phyloP scores from a whole-genome alignment of 1,139 yeast species.

The Debaryomycetaceae sp. region DNA sequence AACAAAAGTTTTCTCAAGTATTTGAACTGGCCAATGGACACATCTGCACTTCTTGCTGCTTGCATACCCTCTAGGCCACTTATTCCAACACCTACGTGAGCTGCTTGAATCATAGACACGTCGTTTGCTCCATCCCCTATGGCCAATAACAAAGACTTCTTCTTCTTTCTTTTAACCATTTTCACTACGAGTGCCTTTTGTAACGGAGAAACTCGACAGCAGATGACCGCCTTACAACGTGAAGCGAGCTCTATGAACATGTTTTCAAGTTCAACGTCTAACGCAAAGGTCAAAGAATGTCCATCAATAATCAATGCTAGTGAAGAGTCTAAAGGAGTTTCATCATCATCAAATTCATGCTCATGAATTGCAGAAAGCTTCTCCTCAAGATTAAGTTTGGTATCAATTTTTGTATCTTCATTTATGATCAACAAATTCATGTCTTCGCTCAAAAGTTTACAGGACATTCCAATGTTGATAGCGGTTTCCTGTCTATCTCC shows the following conservation, averaged over 20 bases:
- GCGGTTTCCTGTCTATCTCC: constrained; percentile 99
- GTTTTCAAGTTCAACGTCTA: constrained; percentile 78
- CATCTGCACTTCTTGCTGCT: constrained; percentile 97
- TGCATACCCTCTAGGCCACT: constrained; percentile 99
- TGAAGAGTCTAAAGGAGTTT: constrained; percentile 54
- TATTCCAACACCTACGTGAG: constrained; percentile 96
- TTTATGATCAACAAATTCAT: constrained; percentile 90
- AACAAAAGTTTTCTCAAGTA: constrained; percentile 75
- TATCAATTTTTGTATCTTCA: constrained; percentile 76
- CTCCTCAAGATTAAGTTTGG: constrained; percentile 65
- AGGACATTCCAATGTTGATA: constrained; percentile 96
- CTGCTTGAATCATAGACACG: constrained; percentile 98
- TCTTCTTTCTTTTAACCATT: constrained; percentile 60
- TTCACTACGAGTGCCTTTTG: constrained; percentile 96
- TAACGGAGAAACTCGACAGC: constrained; percentile 96
- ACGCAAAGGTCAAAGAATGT: constrained; percentile 77
- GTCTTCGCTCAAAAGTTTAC: constrained; percentile 89
- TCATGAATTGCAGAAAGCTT: constrained; percentile 73
- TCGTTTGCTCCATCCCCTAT: constrained; percentile 99
- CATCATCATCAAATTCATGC: constrained; percentile 65
- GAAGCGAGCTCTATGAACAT: constrained; percentile 76
- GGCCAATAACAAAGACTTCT: constrained; percentile 74
- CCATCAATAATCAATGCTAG: constrained; percentile 94
- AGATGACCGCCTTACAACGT: constrained; percentile 84
- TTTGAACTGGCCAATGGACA: constrained; percentile 94